phyloP scores from a whole-genome alignment of 148 eudicot species.

The Vaccinium vitisidaea region DNA sequence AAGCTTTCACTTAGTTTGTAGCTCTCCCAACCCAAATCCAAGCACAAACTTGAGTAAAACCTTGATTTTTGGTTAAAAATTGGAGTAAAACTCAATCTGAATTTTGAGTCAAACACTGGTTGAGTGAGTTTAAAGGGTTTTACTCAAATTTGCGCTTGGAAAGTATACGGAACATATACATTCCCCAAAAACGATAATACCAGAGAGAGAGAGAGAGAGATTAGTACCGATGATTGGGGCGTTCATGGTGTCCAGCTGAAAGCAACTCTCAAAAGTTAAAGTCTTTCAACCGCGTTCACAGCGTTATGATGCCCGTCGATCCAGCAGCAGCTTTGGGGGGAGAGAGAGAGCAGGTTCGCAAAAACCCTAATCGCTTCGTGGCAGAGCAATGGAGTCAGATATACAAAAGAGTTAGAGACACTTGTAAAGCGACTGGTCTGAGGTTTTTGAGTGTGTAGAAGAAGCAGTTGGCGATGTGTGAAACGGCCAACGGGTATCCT shows the following conservation, averaged over 20 bases:
- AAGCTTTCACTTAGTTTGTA: too few relatives aligned
- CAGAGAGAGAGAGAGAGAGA: neutral
- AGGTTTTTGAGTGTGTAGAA: too few relatives aligned
- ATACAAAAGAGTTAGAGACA: neutral
- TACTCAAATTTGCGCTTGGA: neutral
- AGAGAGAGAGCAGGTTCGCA: neutral
- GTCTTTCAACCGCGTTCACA: neutral
- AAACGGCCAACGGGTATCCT: too few relatives aligned
- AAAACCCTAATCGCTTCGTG: neutral
- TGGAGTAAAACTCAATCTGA: too few relatives aligned
- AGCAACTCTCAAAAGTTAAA: neutral
- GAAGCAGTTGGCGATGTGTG: too few relatives aligned
- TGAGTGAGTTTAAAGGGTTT: too few relatives aligned
- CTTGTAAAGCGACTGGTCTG: too few relatives aligned
- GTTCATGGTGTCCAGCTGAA: slow-evolving; percentile 33
- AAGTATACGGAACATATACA: neutral
- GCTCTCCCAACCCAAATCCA: too few relatives aligned
- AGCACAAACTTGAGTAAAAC: too few relatives aligned
- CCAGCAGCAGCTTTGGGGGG: neutral
- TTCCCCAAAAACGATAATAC: neutral
- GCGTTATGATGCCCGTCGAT: neutral
- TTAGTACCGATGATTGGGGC: slow-evolving; percentile 40
- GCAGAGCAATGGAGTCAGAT: neutral
- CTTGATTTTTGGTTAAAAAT: too few relatives aligned
- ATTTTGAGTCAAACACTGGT: too few relatives aligned